Evolutionary conservation across 345 rosid species (phyloP), one percentile per base, ranked within the genome.

Genomic region (Anacardium occidentale): DNA sequence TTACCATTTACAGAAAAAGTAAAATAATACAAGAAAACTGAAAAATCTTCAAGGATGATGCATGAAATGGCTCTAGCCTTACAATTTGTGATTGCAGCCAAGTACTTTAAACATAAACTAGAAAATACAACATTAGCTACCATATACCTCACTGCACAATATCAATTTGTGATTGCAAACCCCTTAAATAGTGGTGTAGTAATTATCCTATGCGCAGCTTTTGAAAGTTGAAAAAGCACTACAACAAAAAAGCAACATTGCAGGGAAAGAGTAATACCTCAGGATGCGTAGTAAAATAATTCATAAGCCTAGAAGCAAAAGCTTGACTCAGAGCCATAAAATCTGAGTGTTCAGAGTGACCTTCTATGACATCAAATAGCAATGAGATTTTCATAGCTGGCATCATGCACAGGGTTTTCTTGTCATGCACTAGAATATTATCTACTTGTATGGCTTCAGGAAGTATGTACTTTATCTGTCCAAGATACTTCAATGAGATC

Each of bases 381-480:
- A 87, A 54, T 11, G 72, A 26, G 59, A 85, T 69, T 78, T 75
- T 73, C 78, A 87, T 71, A 37, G 80, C 87, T 62, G 78, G 80
- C 79, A 68, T 77, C 89, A 82, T 70, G 76, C 83, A 83, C 1
- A 76, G 76, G 17, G 89, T 81, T 74, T 75, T 72, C 80, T 76
- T 69, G 72, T 87, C 83, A 61, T 77, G 86, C 45, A 83, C 77
- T 45, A 85, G 78, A 75, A 83, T 75, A 74, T 75, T 82, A 40
- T 87, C 83, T 24, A 74, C 62, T 62, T 71, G 78, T 56, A 85
- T 57, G 54, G 78, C 86, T 74, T 83, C 89, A 20, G 85, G 85
- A 69, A 83, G 85, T 73, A 85, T 3, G 32, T 78, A 85, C 60
- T 83, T 85, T 44, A 83, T 75, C 78, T 77, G 89, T 55, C 83